phyloP scores from a whole-genome alignment of 352 stramenopile species.

The Pythium vanterpoolii region DNA sequence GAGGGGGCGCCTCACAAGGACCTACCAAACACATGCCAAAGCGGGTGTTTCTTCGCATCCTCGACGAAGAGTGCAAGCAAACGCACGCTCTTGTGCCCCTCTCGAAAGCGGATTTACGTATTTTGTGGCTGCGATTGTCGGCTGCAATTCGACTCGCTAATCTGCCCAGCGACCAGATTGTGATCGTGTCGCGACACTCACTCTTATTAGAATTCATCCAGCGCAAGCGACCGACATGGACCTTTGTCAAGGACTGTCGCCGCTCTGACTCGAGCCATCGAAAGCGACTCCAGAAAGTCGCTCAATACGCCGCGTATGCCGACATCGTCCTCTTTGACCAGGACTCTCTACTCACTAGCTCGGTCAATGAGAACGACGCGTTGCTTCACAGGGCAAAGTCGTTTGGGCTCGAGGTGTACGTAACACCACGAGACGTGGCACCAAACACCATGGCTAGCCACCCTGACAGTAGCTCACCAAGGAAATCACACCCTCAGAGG shows the following conservation, averaged over 20 bases:
- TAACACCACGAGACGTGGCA: slow-evolving; percentile 20
- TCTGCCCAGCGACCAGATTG: slow-evolving; percentile 20
- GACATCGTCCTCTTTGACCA: slow-evolving; percentile 34
- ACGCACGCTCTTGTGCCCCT: slow-evolving; percentile 4
- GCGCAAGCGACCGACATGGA: slow-evolving; percentile 28
- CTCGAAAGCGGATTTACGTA: slow-evolving; percentile 19
- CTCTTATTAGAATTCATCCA: slow-evolving; percentile 27
- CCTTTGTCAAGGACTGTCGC: slow-evolving; percentile 37
- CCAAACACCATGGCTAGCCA: not conserved
- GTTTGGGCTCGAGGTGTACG: slow-evolving; percentile 29
- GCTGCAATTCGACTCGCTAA: slow-evolving; percentile 33
- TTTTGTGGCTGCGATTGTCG: slow-evolving; percentile 25
- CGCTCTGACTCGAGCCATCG: slow-evolving; percentile 14
- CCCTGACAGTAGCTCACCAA: not conserved
- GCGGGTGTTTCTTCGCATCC: slow-evolving; percentile 10
- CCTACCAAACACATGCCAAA: not conserved
- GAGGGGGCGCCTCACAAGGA: not conserved
- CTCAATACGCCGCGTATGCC: slow-evolving; percentile 23
- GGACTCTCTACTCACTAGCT: slow-evolving; percentile 31
- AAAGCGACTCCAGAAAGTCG: slow-evolving; percentile 26
- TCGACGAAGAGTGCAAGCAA: slow-evolving; percentile 24
- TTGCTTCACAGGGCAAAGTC: slow-evolving; percentile 26
- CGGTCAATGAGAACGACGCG: slow-evolving; percentile 31
- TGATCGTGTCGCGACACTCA: slow-evolving; percentile 29
- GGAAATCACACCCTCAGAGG: not conserved